Base-by-base conservation (phyloP, 2,329 filamentous ascomycete species). In the Xylariaceae sp. region DNA sequence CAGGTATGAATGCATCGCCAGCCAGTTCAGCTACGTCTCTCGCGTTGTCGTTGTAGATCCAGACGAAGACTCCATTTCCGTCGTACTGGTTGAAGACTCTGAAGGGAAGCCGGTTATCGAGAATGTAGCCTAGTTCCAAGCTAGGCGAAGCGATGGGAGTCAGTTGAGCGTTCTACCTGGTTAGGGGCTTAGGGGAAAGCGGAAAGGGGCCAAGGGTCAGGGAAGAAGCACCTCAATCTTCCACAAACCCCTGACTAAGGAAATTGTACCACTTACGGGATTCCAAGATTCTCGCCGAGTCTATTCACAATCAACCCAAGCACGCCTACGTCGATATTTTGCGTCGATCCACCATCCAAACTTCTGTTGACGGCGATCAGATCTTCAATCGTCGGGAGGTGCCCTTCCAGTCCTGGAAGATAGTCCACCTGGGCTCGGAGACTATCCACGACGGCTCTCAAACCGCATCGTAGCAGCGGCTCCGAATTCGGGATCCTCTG, bases 21-120 rank as follows among this genome's bases (percentile, higher is more conserved):
- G 15, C 18, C 10, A 11, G 30, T 11, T 17, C 2, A 8, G 44
- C 54, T 6, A 50, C n/a, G 11, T 56, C 54, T 2, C 7, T 10
- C n/a, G 55, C 56, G 48, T 62, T 56, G n/a, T 64, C 37, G 15
- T 64, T 64, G n/a, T 56, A 54, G 13, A 64, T 61, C 56, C 61
- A 64, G 17, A 64, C 61, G 2, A 8, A 13, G 6, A 7, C 52
- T 1, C 53, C 18, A 35, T 57, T 53, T 55, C 35, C 3, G 13
- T 1, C 9, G 15, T 7, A 2, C 2, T 4, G 4, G 23, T 1
- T 13, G 37, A 11, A 0, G 6, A 6, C 2, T 5, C 23, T 30
- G 23, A 30, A 5, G 23, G 23, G 23, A 30, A 30, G 2, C 13
- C 23, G 15, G 6, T 7, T 41, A 1, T 10, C n/a, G 3, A 55